A percentile compares a stretch with the other conserved stretches of the same genome.
phyloP scores from a whole-genome alignment of 1,139 yeast genomes.

The Hyphopichia burtonii region DNA sequence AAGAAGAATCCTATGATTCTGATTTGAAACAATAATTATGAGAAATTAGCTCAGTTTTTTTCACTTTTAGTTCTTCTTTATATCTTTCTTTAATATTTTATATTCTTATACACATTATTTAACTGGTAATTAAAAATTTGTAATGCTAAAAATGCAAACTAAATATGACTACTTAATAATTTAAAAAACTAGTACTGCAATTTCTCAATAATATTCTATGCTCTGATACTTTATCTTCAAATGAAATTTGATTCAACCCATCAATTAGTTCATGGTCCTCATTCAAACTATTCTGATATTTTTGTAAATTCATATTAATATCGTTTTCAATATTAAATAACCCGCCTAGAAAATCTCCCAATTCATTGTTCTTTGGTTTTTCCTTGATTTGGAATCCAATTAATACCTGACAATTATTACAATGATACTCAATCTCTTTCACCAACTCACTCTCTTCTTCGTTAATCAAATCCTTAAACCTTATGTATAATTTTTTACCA shows the following conservation, averaged over 20 bases:
- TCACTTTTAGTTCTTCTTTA: neutral
- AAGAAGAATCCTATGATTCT: conserved; percentile 31
- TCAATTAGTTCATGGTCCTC: neutral
- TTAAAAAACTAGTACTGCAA: neutral
- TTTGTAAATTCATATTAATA: neutral
- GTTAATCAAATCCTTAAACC: neutral
- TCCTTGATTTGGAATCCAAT: neutral
- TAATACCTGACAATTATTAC: neutral
- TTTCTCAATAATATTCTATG: neutral
- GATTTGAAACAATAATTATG: conserved; percentile 15
- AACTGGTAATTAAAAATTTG: too few species aligned
- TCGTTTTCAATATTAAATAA: neutral
- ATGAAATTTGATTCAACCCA: neutral
- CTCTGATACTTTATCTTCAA: neutral
- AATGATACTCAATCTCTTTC: neutral
- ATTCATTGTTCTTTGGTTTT: neutral
- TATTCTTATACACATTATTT: too few species aligned
- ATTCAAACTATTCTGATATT: neutral
- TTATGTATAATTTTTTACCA: neutral
- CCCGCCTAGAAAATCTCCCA: neutral
- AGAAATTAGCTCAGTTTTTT: too few species aligned
- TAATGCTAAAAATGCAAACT: too few species aligned
- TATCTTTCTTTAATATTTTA: neutral
- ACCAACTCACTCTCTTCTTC: neutral
- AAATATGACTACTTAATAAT: neutral